Percentiles rank a stretch among this genome's conserved stretches.
These are phyloP conservation scores for Effrenium voratum DNA, from an alignment of 73 alveolate genomes.

Conservation along the genomic window DNA sequence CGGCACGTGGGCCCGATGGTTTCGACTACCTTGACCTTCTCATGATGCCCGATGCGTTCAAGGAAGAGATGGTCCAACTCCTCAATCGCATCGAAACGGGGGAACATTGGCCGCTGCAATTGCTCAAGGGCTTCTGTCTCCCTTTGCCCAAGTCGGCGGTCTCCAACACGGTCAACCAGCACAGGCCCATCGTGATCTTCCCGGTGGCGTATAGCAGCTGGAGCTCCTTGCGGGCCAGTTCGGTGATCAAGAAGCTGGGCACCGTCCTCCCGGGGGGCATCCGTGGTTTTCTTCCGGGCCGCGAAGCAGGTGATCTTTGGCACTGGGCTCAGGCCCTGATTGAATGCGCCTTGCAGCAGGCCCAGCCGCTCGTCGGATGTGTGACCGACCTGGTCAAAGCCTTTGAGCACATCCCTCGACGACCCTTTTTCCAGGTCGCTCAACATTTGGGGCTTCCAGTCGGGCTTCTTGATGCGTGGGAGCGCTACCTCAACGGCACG, in stretches of 20 bases:
- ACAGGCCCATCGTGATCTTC: not conserved
- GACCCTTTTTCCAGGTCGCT: not conserved
- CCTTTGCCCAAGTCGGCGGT: not conserved
- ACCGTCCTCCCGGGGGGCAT: not conserved
- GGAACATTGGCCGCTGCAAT: not conserved
- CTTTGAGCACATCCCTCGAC: not conserved
- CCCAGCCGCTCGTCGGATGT: not conserved
- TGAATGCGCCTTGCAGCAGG: not conserved
- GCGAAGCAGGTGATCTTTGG: not conserved
- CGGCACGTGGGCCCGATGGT: slow-evolving; percentile 52
- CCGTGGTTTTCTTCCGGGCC: not conserved
- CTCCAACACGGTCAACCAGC: not conserved
- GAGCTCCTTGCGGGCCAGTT: not conserved
- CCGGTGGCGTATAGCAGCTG: not conserved
- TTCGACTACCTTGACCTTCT: not conserved
- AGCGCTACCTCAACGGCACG: not conserved
- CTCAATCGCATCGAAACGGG: not conserved
- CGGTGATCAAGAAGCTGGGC: not conserved
- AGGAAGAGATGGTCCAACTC: not conserved
- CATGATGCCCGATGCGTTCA: not conserved
- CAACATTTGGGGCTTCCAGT: not conserved
- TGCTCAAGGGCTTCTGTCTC: not conserved
- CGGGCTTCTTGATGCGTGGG: not conserved
- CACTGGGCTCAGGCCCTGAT: not conserved
- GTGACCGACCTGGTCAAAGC: not conserved